Base-by-base conservation (phyloP, 331 rosid species). In the Malus hybrid region DNA sequence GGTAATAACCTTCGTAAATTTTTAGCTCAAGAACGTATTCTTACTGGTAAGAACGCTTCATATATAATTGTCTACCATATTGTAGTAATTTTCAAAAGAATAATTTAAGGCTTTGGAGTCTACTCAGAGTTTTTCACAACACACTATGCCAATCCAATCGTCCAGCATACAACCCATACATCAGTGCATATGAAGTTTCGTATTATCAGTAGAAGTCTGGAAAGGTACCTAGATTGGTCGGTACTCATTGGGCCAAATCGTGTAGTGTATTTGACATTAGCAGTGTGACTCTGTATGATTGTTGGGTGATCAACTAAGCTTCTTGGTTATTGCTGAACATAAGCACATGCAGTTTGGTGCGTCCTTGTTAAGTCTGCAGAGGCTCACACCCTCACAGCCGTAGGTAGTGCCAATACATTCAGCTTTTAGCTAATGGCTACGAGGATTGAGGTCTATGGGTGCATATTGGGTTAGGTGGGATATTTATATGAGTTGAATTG, bases 261-360 rank as follows among this genome's bases (percentile, higher is more conserved):
- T 72, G 32, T 14, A 56, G 28, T 24, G 66, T 42, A 42, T 20
- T 42, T 73, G 44, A 60, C 68, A 57, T 60, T 60, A 28, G 64
- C 42, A 61, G 16, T 60, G 12, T 60, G 77, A 61, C 60, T 24
- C 15, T 39, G 46, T 46, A 2, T 6, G 24, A 24, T 24, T 24
- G 77, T 39, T 42, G 50, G 76, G 76, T 34, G 18, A 66, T 72
- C 76, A 72, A 72, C 66, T 57, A 14, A 44, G 20, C 10, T 52
- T 52, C 10, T 39, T 39, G 10, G n/a, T 61, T 60, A 26, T 39
- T 24, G 62, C 29, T 60, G 68, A 56, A 61, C 60, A 42, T 42
- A 3, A 61, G 60, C 77, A 61, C 77, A 60, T 39, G 77, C 68
- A 64, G 34, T 39, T 42, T 73, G 77, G 68, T 73, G 77, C 64